These are phyloP conservation scores for Boletales sp. DNA, from an alignment of 768 basidiomycete genomes.

Conservation along the genomic window DNA sequence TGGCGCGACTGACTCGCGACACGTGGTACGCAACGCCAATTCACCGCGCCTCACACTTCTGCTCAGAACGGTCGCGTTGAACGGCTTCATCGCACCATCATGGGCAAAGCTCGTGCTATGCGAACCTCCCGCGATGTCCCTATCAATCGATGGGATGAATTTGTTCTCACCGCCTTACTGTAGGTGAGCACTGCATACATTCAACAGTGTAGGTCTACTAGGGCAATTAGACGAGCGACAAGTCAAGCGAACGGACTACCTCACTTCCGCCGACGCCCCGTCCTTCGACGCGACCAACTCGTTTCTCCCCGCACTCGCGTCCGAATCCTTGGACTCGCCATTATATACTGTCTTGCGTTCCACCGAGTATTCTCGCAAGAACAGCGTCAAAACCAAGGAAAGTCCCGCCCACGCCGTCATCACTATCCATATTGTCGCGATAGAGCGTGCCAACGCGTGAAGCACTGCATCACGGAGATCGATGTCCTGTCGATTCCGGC, in stretches of 20 bases:
- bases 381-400: conserved; percentile 48
- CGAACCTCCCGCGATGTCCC: too few relatives aligned
- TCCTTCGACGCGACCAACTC: too few relatives aligned
- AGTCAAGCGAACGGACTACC: too few relatives aligned
- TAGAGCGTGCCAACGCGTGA: conserved; percentile 60
- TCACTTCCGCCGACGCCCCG: too few relatives aligned
- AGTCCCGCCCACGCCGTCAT: conserved; percentile 55
- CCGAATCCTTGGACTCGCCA: conserved; percentile 6
- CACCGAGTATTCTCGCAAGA: conserved; percentile 59
- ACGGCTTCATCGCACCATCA: neutral
- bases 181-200: too few relatives aligned
- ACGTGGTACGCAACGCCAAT: neutral
- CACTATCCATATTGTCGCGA: conserved; percentile 63
- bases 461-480: conserved; percentile 45
- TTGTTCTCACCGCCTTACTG: neutral
- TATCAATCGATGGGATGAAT: neutral
- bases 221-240: too few relatives aligned
- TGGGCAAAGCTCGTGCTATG: neutral
- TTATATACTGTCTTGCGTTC: conserved; percentile 46
- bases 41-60: neutral
- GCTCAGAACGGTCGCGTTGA: neutral
- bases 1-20: neutral
- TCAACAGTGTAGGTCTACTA: too few relatives aligned
- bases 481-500: too few relatives aligned
- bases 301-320: too few relatives aligned